phyloP scores from a whole-genome alignment of 331 rosid genomes.

The Prunus yedoensis region DNA sequence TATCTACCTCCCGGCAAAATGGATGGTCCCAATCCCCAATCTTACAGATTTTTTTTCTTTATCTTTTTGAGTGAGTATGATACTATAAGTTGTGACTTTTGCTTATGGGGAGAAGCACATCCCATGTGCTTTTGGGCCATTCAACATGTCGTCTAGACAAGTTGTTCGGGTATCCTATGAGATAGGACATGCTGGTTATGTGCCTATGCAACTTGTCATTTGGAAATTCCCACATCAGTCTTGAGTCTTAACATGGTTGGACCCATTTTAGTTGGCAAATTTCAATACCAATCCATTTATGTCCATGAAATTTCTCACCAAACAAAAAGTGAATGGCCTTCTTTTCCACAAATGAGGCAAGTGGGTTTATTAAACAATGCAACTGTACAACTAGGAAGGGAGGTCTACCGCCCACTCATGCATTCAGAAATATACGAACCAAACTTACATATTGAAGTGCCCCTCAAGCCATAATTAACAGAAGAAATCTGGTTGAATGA shows the following conservation, averaged over 20 bases:
- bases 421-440: too few species aligned
- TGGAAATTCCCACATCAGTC: not conserved
- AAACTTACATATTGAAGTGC: too few species aligned
- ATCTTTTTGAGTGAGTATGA: not conserved
- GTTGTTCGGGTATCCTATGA: not conserved
- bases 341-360: not conserved
- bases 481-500: not conserved
- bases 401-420: not conserved
- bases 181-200: not conserved
- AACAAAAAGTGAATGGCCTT: not conserved
- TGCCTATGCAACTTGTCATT: not conserved
- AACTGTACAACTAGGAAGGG: not conserved
- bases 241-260: not conserved
- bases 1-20: slow-evolving; percentile 37
- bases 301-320: slow-evolving; percentile 2
- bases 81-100: not conserved
- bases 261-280: slow-evolving; percentile 13
- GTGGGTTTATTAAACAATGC: not conserved
- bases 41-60: slow-evolving; percentile 7
- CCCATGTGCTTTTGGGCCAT: not conserved
- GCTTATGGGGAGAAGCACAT: too few species aligned
- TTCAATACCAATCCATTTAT: slow-evolving; percentile 1
- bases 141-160: not conserved
- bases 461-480: too few species aligned
- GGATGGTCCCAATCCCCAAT: slow-evolving; percentile 33